Evolutionary conservation across 1,284 basidiomycete genomes (phyloP).

Genomic region (Puccinia triticina): DNA sequence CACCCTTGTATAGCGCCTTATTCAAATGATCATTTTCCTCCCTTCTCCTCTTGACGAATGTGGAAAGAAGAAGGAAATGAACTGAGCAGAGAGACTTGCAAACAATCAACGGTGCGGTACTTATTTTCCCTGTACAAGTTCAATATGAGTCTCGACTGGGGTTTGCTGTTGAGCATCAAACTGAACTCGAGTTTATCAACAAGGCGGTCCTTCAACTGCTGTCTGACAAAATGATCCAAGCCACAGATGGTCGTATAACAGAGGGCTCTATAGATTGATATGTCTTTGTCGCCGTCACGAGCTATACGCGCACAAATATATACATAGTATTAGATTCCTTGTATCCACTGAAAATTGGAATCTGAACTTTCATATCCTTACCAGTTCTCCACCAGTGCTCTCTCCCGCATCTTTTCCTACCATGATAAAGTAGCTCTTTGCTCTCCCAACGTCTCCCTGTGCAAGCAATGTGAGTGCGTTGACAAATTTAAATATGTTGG

Average conservation of each 20-base stretch:
- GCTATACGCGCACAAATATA: constrained; percentile 61
- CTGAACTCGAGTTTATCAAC: constrained; percentile 73
- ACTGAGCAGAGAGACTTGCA: constrained; percentile 68
- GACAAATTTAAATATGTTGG: constrained; percentile 71
- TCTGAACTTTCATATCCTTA: not conserved
- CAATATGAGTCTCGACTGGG: constrained; percentile 77
- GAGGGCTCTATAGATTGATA: constrained; percentile 86
- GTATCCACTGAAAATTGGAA: no score
- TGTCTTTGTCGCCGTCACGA: constrained; percentile 75
- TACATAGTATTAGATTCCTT: not conserved
- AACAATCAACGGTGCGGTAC: constrained; percentile 76
- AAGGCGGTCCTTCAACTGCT: constrained; percentile 69
- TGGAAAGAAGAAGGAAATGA: not conserved
- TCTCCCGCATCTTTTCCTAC: constrained; percentile 30
- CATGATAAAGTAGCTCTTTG: constrained; percentile 71
- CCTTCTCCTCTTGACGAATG: not conserved
- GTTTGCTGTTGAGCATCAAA: constrained; percentile 79
- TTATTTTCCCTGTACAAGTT: constrained; percentile 78
- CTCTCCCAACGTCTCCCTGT: constrained; percentile 73
- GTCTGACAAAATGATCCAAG: constrained; percentile 72
- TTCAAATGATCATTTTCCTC: not conserved
- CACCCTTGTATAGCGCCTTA: constrained; percentile 73
- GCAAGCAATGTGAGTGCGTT: constrained; percentile 73
- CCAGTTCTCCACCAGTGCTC: constrained; percentile 2
- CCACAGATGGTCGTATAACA: constrained; percentile 76